Base-by-base conservation (phyloP, 2,329 filamentous ascomycete species). In the Xylaria sp. region DNA sequence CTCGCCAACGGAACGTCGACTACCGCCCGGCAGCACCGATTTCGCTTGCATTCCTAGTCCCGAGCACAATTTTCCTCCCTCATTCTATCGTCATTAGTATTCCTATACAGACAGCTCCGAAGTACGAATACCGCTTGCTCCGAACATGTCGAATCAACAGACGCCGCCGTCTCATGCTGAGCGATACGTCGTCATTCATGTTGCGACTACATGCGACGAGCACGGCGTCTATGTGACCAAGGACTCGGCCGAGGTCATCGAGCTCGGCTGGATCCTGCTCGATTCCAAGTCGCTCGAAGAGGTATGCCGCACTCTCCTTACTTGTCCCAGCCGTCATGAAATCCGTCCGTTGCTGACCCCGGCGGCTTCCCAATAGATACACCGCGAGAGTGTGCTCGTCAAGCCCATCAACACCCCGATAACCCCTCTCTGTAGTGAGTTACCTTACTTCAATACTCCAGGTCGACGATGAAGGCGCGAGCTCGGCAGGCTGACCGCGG, bases 151-250 rank as follows among this genome's bases (percentile, higher is more conserved):
- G 65, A 81, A 81, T 71, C 82, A 83, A 71, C 84, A 84, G 76
- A 79, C 80, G 80, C 86, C 85, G 60, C 88, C 89, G 76, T 87
- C 90, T 76, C 92, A 92, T 84, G 89, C 97, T 83, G 96, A 99
- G 85, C 93, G 95, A 82, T 99, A 97, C 84, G 92, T 98, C 74
- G 93, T 99, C 79, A 97, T 98, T 81, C 96, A 99, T 83, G 95
- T 98, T 79, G 96, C 96, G 73, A 99, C 96, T 44, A 99, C 96
- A 76, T 99, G 96, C 84, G 96, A 99, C 82, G 96, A 99, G 82
- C 96, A 99, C 84, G 96, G 96, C 72, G 96, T 99, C 74, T 99
- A 99, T 82, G 96, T 99, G 69, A 99, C 96, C 69, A 98, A 98
- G 84, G 96, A 99, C 84, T 98, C 96, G 69, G 96, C 96, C 72